phyloP scores from a whole-genome alignment of 768 basidiomycete species.

The Mycena rosella region DNA sequence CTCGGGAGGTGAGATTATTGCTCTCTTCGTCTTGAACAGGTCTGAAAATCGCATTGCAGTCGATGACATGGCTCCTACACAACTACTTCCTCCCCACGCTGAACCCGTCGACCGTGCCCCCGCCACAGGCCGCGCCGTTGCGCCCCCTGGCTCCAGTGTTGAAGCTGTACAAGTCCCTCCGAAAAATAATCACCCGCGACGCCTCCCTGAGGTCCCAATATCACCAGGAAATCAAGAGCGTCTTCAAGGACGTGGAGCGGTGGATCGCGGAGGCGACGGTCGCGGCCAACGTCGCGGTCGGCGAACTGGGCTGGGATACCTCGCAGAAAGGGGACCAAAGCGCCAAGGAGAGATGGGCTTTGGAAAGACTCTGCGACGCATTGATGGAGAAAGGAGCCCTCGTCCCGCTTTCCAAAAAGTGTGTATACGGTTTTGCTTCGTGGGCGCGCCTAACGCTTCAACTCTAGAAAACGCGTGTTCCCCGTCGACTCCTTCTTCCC shows the following conservation, averaged over 20 bases:
- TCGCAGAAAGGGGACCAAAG: constrained; percentile 55
- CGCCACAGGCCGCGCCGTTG: constrained; percentile 50
- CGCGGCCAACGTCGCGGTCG: constrained; percentile 64
- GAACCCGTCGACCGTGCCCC: constrained; percentile 60
- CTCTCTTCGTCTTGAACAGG: constrained; percentile 14
- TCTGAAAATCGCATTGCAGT: constrained; percentile 56
- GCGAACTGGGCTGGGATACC: constrained; percentile 63
- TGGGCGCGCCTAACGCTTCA: constrained; percentile 48
- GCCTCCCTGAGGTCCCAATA: constrained; percentile 66
- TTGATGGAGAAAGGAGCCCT: constrained; percentile 80
- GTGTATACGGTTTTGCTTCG: constrained; percentile 48
- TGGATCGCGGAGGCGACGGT: constrained; percentile 85
- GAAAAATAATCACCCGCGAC: constrained; percentile 75
- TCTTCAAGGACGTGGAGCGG: constrained; percentile 75
- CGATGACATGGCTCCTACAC: constrained; percentile 84
- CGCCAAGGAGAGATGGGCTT: constrained; percentile 72
- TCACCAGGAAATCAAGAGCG: constrained; percentile 61
- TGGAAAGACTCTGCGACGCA: constrained; percentile 75
- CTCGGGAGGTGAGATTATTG: constrained; percentile 67
- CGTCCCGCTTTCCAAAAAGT: constrained; percentile 91
- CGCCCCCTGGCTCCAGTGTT: constrained; percentile 77
- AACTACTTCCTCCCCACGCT: constrained; percentile 88
- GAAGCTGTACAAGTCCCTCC: constrained; percentile 77
- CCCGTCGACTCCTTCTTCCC: constrained; percentile 61
- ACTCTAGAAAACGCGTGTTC: constrained; percentile 68